Base-by-base conservation (phyloP, 192 early-diverging fungal genomes). In the Backusella circina region DNA sequence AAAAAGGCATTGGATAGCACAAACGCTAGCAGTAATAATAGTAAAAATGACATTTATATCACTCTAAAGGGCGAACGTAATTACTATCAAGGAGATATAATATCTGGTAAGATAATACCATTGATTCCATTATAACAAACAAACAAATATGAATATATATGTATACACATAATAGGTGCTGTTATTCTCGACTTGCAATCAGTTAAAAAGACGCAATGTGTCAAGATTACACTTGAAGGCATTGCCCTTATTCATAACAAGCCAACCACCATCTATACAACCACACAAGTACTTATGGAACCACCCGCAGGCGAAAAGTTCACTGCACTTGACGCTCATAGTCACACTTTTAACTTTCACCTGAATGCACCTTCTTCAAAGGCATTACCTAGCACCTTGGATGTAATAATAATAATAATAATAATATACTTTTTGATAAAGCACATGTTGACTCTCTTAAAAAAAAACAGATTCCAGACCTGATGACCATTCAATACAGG, bases 21-120 rank as follows among this genome's bases (percentile, higher is more conserved):
- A n/a, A n/a, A n/a, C n/a, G n/a, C n/a, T n/a, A n/a, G n/a, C 13
- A 47, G 15, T 32, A 39, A 23, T 41, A 47, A 10, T 44, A 39
- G 3, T 30, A 41, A 30, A 70, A 47, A 41, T 70, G 69, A 33
- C 39, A 30, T 70, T 23, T 70, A 70, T 41, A 70, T 70, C 2
- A 36, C 32, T 21, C 9, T 47, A 16, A 70, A 41, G 47, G 15
- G 15, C 38, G 69, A 70, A 12, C 38, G 41, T 16, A 41, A 70
- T 31, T 70, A 38, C 23, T 70, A 30, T 47, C 69, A 37, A 16
- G 69, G 69, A 26, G 69, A 70, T 39, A 7, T 39, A 1, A 36
- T 70, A 18, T 23, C 18, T 26, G 68, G 68, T 70, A 70, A 44
- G 37, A 38, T 23, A n/a, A 15, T 18, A 7, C 7, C 36, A 54